Evolutionary conservation across 1,284 basidiomycete genomes (phyloP).

Genomic region (Moesziomyces antarcticus): DNA sequence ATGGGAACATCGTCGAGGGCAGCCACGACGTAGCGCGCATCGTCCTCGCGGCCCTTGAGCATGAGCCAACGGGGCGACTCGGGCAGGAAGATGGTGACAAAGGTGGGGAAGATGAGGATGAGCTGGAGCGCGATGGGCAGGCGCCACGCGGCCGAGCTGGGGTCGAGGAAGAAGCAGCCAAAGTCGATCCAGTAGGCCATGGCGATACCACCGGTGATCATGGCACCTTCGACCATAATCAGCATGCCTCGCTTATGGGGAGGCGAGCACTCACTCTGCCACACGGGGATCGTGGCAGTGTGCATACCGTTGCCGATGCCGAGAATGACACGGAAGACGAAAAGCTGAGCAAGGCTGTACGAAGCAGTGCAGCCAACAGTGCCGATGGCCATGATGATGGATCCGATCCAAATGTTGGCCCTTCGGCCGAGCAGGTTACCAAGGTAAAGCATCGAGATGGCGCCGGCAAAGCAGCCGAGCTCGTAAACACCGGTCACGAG

Average conservation of each 20-base stretch:
- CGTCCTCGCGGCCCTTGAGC: slow-evolving; percentile 55
- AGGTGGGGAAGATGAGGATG: slow-evolving; percentile 65
- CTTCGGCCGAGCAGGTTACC: slow-evolving; percentile 63
- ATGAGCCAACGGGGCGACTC: slow-evolving; percentile 66
- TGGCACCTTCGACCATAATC: slow-evolving; percentile 65
- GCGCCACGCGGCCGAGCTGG: slow-evolving; percentile 57
- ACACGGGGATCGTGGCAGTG: slow-evolving; percentile 66
- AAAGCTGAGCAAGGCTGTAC: slow-evolving; percentile 54
- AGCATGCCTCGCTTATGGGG: slow-evolving; percentile 65
- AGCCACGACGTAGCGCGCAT: slow-evolving; percentile 57
- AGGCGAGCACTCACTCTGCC: slow-evolving; percentile 64
- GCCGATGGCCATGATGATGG: slow-evolving; percentile 59
- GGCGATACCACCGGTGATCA: slow-evolving; percentile 62
- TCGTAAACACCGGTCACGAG: slow-evolving; percentile 64
- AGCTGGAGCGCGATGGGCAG: slow-evolving; percentile 64
- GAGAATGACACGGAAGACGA: slow-evolving; percentile 62
- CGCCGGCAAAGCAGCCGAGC: slow-evolving; percentile 62
- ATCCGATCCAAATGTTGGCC: slow-evolving; percentile 63
- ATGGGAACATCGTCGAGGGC: slow-evolving; percentile 56
- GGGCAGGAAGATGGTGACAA: slow-evolving; percentile 63
- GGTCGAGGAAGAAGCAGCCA: slow-evolving; percentile 58
- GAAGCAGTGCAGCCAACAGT: slow-evolving; percentile 55
- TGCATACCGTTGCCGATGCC: slow-evolving; percentile 67
- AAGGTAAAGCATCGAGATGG: slow-evolving; percentile 61
- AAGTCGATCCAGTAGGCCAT: slow-evolving; percentile 65